These are phyloP conservation scores for Claviceps cyperi DNA, from an alignment of 2,329 filamentous ascomycete species.

Conservation along the genomic window DNA sequence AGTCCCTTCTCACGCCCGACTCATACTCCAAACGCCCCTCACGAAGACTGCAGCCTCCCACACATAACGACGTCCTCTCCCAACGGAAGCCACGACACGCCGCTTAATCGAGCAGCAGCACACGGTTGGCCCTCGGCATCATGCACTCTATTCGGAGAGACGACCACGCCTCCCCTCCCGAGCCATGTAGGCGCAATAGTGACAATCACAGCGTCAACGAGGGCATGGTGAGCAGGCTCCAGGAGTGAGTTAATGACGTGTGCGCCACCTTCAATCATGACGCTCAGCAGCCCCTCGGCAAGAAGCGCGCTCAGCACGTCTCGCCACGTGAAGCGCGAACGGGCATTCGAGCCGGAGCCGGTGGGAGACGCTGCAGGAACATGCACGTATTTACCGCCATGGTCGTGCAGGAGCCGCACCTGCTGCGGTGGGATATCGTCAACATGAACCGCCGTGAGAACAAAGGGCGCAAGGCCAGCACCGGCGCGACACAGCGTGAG, in stretches of 20 bases:
- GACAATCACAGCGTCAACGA: constrained; percentile 67
- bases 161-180: constrained; percentile 67
- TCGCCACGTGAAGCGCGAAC: constrained; percentile 45
- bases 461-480: constrained; percentile 57
- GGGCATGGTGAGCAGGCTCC: constrained; percentile 38
- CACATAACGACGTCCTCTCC: constrained; percentile 76
- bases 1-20: too few species aligned
- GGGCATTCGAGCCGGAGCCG: constrained; percentile 19
- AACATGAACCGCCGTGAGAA: constrained; percentile 40
- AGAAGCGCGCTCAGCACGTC: constrained; percentile 45
- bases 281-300: constrained; percentile 49
- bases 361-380: constrained; percentile 17
- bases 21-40: neutral
- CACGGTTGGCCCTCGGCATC: constrained; percentile 35
- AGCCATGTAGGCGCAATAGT: constrained; percentile 85
- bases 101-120: constrained; percentile 48
- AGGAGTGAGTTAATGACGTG: constrained; percentile 70
- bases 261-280: constrained; percentile 89
- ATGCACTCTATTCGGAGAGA: constrained; percentile 49
- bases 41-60: constrained; percentile 35
- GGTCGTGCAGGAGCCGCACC: constrained; percentile 25
- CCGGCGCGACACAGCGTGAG: constrained; percentile 48
- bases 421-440: constrained; percentile 30
- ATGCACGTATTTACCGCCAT: constrained; percentile 38
- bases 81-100: constrained; percentile 61